phyloP scores from a whole-genome alignment of 768 basidiomycete genomes.

The Leccinum subgranulosum region DNA sequence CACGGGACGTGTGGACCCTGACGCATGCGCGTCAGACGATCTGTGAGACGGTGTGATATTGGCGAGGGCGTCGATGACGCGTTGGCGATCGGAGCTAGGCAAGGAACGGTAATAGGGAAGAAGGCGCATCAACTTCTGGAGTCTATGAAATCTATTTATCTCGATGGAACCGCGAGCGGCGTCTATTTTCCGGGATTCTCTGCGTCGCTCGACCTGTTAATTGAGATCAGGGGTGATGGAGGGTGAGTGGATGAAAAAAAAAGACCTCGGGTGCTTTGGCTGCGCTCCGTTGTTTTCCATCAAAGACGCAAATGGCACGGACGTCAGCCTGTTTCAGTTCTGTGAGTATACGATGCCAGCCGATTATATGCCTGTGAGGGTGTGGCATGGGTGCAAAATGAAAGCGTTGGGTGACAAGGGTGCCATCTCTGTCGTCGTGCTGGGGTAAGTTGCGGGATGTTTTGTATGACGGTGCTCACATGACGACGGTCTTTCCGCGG shows the following conservation, averaged over 20 bases:
- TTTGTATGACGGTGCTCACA: constrained; percentile 44
- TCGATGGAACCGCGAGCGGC: constrained; percentile 57
- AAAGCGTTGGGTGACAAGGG: constrained; percentile 79
- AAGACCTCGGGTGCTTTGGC: constrained; percentile 75
- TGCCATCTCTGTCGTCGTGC: constrained; percentile 63
- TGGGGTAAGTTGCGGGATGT: not conserved
- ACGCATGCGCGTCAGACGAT: constrained; percentile 11
- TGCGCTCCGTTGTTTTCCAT: constrained; percentile 60
- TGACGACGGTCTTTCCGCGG: constrained; percentile 65
- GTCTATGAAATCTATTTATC: constrained; percentile 50
- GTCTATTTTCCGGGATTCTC: constrained; percentile 45
- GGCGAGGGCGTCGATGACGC: constrained; percentile 26
- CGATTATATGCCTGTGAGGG: constrained; percentile 64
- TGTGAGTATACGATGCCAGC: constrained; percentile 69
- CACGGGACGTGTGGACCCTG: constrained; percentile 16
- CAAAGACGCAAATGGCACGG: constrained; percentile 73
- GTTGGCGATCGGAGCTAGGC: constrained; percentile 26
- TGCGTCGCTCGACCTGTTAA: constrained; percentile 53
- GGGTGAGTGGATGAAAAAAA: constrained; percentile 1
- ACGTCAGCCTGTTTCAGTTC: constrained; percentile 60
- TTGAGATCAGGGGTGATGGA: constrained; percentile 1
- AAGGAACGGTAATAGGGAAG: constrained; percentile 39
- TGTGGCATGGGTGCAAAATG: constrained; percentile 70
- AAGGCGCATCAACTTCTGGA: constrained; percentile 41
- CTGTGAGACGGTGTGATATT: constrained; percentile 6